Base-by-base conservation (phyloP, 495 filamentous ascomycete genomes). In the Evernia prunastri region DNA sequence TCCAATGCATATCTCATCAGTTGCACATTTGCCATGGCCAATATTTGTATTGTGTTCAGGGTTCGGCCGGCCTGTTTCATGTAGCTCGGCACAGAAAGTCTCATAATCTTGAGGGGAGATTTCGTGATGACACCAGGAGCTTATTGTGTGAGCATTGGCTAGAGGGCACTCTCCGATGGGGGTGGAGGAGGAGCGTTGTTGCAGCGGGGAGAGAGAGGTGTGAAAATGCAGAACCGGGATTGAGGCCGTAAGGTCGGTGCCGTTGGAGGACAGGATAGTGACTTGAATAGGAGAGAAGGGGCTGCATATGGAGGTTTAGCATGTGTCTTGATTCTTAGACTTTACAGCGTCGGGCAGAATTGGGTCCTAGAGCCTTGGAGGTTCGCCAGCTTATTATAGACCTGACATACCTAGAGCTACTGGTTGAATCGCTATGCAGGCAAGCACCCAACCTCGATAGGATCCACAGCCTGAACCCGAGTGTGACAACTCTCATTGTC, bases 231-330 rank as follows among this genome's bases (percentile, higher is more conserved):
- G n/a, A 23, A 59, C 40, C 4, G 20, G 33, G 33, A 42, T 59
- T 17, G 56, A 40, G 35, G 27, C 1, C 2, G 56, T 35, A 2
- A 59, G 35, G 56, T 59, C 56, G 0, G 56, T 59, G 35, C 56
- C 56, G 39, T 59, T 59, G 56, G 56, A 40, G 35, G 56, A 59
- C 20, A 5, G 20, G 35, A 59, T 25, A 4, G 56, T 39, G n/a
- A 59, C 3, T 27, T 59, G 35, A 4, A 59, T 13, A 8, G 56
- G 35, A 7, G 35, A 39, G 35, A 40, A 9, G 35, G 25, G 0
- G 27, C 56, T 59, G 35, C 29, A 40, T 13, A 20, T 10, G 11
- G 56, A 29, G 35, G 10, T 20, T 59, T 59, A 59, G 56, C 56
- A 35, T 18, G 3, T 31, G 1, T 3, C 17, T 20, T 33, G 13